These are phyloP conservation scores for Russula sp. DNA, from an alignment of 768 basidiomycete species.

Conservation along the genomic window DNA sequence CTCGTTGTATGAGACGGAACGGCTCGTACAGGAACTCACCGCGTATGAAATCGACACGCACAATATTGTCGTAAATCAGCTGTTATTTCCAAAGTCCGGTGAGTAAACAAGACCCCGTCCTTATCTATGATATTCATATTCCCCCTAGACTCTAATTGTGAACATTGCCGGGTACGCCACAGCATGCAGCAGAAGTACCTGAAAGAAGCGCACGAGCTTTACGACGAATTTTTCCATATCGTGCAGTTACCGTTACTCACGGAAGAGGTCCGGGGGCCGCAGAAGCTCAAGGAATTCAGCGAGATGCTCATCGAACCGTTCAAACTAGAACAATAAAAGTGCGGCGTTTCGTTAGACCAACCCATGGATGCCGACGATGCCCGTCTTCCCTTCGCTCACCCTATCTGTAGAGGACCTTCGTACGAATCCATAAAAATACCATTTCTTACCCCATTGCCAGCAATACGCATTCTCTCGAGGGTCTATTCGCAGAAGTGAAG, in stretches of 20 bases:
- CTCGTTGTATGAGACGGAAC: conserved; percentile 97
- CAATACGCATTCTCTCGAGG: not conserved
- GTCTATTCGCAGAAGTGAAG: not conserved
- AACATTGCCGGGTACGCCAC: conserved; percentile 90
- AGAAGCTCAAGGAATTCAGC: conserved; percentile 89
- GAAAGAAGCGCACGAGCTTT: conserved; percentile 91
- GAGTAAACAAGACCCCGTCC: conserved; percentile 29
- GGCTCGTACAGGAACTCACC: conserved; percentile 94
- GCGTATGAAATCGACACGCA: conserved; percentile 95
- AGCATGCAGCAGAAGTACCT: conserved; percentile 99
- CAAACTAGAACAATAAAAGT: conserved; percentile 35
- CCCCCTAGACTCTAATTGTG: conserved; percentile 79
- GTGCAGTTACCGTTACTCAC: conserved; percentile 88
- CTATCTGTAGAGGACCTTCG: not conserved
- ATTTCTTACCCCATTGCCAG: not conserved
- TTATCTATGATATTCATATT: not conserved
- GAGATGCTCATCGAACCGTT: conserved; percentile 86
- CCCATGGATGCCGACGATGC: not conserved
- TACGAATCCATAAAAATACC: not conserved
- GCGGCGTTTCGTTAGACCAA: not conserved
- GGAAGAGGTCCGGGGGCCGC: conserved; percentile 93
- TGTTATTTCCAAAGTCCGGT: conserved; percentile 91
- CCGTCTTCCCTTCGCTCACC: not conserved
- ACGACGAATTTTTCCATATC: conserved; percentile 98
- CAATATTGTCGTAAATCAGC: conserved; percentile 97